Evolutionary conservation across 768 basidiomycete genomes (phyloP), one percentile per base, ranked within the genome.

Genomic region (Tylopilus plumbeoviolaceoides): DNA sequence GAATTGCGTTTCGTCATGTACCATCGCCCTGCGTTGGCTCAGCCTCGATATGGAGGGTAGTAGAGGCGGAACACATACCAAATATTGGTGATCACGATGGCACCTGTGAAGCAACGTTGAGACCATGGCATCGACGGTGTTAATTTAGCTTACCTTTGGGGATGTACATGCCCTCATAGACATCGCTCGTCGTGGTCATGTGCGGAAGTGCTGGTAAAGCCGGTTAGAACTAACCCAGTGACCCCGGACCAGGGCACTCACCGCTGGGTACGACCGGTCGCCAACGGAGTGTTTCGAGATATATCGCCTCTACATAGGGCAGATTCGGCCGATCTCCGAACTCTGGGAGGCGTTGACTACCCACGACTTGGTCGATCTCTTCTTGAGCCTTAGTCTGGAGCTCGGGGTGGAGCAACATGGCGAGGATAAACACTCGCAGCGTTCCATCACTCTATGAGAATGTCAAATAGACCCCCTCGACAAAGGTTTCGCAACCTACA

Each of bases 1-100:
- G 65, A 82, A 85, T 39, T 71, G 67, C 3, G 58, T 63, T 48
- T 75, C 73, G 59, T 85, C 78, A 50, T 80, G 82, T 17, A 75
- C 69, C 33, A 78, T 75, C 7, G 69, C 73, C 75, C 76, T 79
- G 31, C 9, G 3, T 25, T 6, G 21, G 21, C 3, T 67, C 38
- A 59, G 36, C 30, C 17, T 15, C 27, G 43, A 25, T 23, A 10
- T 17, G 12, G 20, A 11, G 2, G 6, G 1, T 15, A 10, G 30
- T 12, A 25, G 7, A 46, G 23, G 5, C 15, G 7, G 36, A 47
- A 47, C 23, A 6, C 56, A 10, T 44, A 67, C 66, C 66, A 67
- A 4, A 65, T 15, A 17, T 67, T 69, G n/a, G 42, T n/a, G 20
- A 69, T 3, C 0, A 69, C 48, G 40, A 58, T 55, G 12, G 58